Percentiles rank a stretch among this genome's conserved stretches.
phyloP scores from a whole-genome alignment of 2,329 filamentous ascomycete species.

The Furcasterigmium furcatum region DNA sequence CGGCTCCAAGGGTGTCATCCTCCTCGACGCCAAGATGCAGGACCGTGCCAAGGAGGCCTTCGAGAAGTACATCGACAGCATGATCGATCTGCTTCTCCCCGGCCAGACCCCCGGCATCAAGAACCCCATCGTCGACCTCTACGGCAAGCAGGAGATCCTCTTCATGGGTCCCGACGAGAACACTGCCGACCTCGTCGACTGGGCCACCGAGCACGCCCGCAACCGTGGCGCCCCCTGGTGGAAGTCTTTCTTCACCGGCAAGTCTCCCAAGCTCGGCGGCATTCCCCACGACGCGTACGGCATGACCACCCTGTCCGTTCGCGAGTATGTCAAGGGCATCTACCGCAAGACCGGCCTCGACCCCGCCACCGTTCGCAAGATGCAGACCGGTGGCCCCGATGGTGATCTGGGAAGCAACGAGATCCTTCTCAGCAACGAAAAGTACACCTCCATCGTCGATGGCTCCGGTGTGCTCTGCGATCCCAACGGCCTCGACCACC shows the following conservation, averaged over 20 bases:
- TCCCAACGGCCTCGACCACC: conserved; percentile 80
- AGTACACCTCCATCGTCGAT: conserved; percentile 93
- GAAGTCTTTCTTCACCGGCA: conserved; percentile 99
- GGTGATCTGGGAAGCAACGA: conserved; percentile 97
- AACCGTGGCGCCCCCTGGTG: conserved; percentile 90
- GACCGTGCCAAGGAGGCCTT: conserved; percentile 90
- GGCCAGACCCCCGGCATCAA: conserved; percentile 95
- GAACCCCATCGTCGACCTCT: conserved; percentile 93
- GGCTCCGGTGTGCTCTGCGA: conserved; percentile 93
- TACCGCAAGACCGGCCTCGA: conserved; percentile 95
- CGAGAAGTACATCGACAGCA: conserved; percentile 99
- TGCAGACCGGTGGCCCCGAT: conserved; percentile 96
- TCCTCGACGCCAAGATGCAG: conserved; percentile 91
- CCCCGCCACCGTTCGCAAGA: conserved; percentile 79
- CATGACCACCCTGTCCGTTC: conserved; percentile 96
- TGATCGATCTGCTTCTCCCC: conserved; percentile 88
- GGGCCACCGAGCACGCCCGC: conserved; percentile 95
- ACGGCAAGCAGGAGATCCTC: conserved; percentile 92
- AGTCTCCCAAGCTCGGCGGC: conserved; percentile 91
- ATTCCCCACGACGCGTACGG: conserved; percentile 96
- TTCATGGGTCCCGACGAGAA: conserved; percentile 99
- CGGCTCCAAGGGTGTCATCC: conserved; percentile 94
- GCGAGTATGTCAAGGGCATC: conserved; percentile 93
- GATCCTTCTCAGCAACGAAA: conserved; percentile 93
- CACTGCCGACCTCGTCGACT: conserved; percentile 93